Evolutionary conservation across 2,329 filamentous ascomycete species (phyloP).

Genomic region (Colletotrichum ledebouriae): DNA sequence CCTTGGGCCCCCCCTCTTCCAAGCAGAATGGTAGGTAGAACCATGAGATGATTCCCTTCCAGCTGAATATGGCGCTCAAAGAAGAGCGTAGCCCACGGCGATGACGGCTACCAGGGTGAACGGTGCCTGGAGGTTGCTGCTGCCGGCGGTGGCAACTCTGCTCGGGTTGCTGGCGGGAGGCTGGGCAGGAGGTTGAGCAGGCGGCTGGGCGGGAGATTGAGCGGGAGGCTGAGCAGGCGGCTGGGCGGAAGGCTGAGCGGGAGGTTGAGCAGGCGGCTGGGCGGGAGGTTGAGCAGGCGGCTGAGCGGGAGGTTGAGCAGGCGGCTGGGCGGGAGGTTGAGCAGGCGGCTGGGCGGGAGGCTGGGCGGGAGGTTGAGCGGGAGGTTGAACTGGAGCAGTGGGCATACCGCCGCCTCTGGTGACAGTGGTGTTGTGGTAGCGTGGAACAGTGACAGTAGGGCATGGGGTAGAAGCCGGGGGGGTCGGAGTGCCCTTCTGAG

Average conservation of each 20-base stretch:
- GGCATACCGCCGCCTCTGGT: neutral
- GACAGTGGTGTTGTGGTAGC: conserved; percentile 13
- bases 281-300: neutral
- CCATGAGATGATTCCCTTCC: neutral
- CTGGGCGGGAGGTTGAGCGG: neutral
- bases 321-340: neutral
- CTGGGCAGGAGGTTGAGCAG: conserved; percentile 3
- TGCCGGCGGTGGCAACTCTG: conserved; percentile 29
- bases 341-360: neutral
- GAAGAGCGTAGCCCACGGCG: conserved; percentile 16
- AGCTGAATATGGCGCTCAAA: conserved; percentile 25
- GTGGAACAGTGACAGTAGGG: conserved; percentile 17
- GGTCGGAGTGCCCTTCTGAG: neutral
- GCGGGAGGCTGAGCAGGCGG: neutral
- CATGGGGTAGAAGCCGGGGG: conserved; percentile 13
- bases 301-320: neutral
- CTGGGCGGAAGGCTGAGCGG: neutral
- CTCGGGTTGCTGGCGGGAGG: conserved; percentile 14
- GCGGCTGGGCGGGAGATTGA: conserved; percentile 2
- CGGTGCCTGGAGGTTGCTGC: conserved; percentile 29
- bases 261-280: conserved; percentile 6
- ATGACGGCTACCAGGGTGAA: conserved; percentile 26
- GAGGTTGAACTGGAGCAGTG: conserved; percentile 11
- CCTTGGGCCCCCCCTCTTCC: neutral
- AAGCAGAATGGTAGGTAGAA: neutral